These are phyloP conservation scores for Eutrema japonicum DNA, from an alignment of 345 rosid species.

Conservation along the genomic window DNA sequence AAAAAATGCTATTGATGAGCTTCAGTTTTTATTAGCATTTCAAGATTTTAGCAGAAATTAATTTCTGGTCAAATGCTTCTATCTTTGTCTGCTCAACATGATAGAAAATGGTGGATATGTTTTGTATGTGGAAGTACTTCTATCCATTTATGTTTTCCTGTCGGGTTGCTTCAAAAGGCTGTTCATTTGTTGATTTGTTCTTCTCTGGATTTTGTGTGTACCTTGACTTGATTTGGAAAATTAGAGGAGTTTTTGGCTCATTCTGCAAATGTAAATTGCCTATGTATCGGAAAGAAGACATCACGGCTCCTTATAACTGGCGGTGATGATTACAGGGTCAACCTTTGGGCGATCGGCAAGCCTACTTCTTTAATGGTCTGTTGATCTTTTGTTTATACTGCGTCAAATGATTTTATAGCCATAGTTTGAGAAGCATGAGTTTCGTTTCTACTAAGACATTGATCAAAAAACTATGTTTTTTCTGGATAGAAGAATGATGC, in stretches of 20 bases:
- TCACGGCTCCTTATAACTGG: slow-evolving; percentile 80
- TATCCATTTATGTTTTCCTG: too few relatives aligned
- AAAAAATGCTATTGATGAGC: slow-evolving; percentile 18
- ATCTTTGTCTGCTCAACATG: slow-evolving; percentile 18
- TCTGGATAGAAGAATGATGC: background rate
- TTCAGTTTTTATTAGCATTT: slow-evolving; percentile 23
- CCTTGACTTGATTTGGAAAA: slow-evolving; percentile 54
- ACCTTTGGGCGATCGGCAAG: slow-evolving; percentile 94
- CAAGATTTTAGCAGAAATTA: background rate
- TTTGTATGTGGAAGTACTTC: too few relatives aligned
- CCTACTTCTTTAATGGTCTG: slow-evolving; percentile 84
- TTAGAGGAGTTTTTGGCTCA: slow-evolving; percentile 98
- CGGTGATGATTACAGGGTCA: slow-evolving; percentile 88
- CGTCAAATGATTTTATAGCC: too few relatives aligned
- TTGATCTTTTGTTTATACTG: too few relatives aligned
- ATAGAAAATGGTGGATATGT: background rate
- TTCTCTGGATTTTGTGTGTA: slow-evolving; percentile 26
- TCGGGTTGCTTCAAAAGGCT: slow-evolving; percentile 1
- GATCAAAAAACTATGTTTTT: too few relatives aligned
- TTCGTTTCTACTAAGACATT: background rate
- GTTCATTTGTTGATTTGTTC: slow-evolving; percentile 16
- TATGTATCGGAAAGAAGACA: slow-evolving; percentile 78
- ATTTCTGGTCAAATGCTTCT: slow-evolving; percentile 8
- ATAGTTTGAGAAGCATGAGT: slow-evolving; percentile 5
- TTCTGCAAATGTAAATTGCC: slow-evolving; percentile 78